These are phyloP conservation scores for Eucalyptus microcorys DNA, from an alignment of 345 rosid genomes.

Conservation along the genomic window DNA sequence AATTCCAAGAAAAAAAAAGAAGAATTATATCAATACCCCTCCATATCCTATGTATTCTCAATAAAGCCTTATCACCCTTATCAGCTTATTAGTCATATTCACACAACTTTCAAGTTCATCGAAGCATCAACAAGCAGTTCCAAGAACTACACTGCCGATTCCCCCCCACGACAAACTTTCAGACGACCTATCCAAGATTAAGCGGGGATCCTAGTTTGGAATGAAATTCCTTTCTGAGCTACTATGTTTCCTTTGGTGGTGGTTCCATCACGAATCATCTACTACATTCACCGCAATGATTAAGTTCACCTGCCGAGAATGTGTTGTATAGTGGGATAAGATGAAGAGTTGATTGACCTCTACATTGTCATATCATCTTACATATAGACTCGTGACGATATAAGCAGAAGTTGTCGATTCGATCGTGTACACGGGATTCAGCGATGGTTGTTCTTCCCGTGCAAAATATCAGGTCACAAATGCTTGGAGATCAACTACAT, in stretches of 20 bases:
- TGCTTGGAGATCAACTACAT: too few relatives aligned
- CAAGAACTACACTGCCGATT: not conserved
- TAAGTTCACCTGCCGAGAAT: too few relatives aligned
- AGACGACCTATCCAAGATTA: not conserved
- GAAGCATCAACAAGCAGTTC: not conserved
- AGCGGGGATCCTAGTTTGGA: not conserved
- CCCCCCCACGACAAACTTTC: not conserved
- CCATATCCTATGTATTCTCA: not conserved
- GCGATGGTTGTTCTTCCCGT: too few relatives aligned
- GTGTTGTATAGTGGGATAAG: fast-evolving
- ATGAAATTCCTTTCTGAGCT: not conserved
- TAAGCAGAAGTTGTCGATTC: too few relatives aligned
- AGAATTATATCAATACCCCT: not conserved
- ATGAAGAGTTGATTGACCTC: too few relatives aligned
- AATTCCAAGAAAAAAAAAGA: not conserved
- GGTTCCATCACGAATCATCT: too few relatives aligned
- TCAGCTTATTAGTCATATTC: not conserved
- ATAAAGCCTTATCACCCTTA: not conserved
- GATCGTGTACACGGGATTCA: too few relatives aligned
- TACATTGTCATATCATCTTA: fast-evolving
- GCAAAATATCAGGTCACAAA: too few relatives aligned
- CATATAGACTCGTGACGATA: fast-evolving
- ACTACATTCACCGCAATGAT: too few relatives aligned
- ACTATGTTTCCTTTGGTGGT: not conserved
- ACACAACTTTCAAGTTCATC: not conserved